A percentile compares a stretch with the other conserved stretches of the same genome.
These are phyloP conservation scores for Metarhizium guizhouense DNA, from an alignment of 2,329 filamentous ascomycete genomes.

Conservation along the genomic window DNA sequence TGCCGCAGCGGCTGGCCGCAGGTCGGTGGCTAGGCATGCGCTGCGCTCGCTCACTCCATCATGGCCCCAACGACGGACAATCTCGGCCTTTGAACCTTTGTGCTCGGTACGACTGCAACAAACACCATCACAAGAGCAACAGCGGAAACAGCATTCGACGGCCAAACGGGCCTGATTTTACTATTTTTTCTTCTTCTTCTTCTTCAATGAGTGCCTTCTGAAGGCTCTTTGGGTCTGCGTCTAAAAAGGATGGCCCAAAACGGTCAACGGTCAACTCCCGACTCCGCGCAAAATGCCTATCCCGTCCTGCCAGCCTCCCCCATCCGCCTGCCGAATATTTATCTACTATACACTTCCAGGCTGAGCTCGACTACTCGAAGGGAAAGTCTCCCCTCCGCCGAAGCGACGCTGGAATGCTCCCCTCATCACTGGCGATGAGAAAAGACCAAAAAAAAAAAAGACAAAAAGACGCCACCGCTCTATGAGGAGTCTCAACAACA, in stretches of 20 bases:
- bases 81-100: neutral
- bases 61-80: neutral
- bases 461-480: slow-evolving; percentile 3
- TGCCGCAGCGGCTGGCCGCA: too few relatives aligned
- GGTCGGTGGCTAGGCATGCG: too few relatives aligned
- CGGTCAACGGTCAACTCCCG: slow-evolving; percentile 17
- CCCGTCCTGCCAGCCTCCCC: slow-evolving; percentile 7
- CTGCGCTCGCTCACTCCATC: neutral
- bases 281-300: slow-evolving; percentile 27
- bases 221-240: slow-evolving; percentile 9
- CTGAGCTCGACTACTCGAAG: neutral
- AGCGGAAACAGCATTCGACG: neutral
- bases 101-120: neutral
- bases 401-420: neutral
- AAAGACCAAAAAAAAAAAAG: neutral
- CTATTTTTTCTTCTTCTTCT: slow-evolving; percentile 5
- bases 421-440: neutral
- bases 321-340: slow-evolving; percentile 2
- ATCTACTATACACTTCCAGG: slow-evolving; percentile 9
- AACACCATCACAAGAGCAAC: neutral
- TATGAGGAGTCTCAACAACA: slow-evolving; percentile 3
- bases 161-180: neutral
- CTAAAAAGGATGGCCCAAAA: slow-evolving; percentile 2
- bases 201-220: slow-evolving; percentile 9
- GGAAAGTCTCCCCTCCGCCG: neutral